These are phyloP conservation scores for Bocquillonia castaneifolia DNA, from an alignment of 441 rosid genomes.

Conservation along the genomic window DNA sequence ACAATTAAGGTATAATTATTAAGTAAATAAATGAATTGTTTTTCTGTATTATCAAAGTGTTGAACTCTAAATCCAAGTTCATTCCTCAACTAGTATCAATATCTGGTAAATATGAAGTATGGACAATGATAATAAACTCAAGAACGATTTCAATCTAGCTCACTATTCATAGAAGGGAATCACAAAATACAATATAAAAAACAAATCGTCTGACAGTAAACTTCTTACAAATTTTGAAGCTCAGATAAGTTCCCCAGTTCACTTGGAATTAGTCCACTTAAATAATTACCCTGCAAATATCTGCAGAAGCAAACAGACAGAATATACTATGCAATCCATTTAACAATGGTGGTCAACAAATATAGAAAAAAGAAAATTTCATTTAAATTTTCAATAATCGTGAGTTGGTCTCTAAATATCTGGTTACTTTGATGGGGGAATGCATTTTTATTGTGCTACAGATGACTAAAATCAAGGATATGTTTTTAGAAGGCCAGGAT, in stretches of 20 bases:
- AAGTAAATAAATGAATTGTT: too few relatives aligned
- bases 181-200: background rate
- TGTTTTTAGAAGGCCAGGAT: too few relatives aligned
- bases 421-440: background rate
- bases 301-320: constrained; percentile 40
- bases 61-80: too few relatives aligned
- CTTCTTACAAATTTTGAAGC: constrained; percentile 68
- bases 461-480: too few relatives aligned
- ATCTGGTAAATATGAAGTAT: too few relatives aligned
- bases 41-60: too few relatives aligned
- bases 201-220: constrained; percentile 22
- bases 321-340: constrained; percentile 6
- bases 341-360: too few relatives aligned
- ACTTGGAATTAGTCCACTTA: constrained; percentile 72
- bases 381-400: background rate
- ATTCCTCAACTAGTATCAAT: too few relatives aligned
- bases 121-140: too few relatives aligned
- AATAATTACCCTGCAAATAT: constrained; percentile 83
- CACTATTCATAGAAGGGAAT: background rate
- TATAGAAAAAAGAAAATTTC: background rate
- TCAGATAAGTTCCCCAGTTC: constrained; percentile 70
- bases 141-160: background rate
- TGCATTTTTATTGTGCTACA: background rate
- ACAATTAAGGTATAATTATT: too few relatives aligned
- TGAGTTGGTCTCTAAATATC: background rate